phyloP scores from a whole-genome alignment of 202 grass and related monocot species.

The Hordeum pubiflorum region DNA sequence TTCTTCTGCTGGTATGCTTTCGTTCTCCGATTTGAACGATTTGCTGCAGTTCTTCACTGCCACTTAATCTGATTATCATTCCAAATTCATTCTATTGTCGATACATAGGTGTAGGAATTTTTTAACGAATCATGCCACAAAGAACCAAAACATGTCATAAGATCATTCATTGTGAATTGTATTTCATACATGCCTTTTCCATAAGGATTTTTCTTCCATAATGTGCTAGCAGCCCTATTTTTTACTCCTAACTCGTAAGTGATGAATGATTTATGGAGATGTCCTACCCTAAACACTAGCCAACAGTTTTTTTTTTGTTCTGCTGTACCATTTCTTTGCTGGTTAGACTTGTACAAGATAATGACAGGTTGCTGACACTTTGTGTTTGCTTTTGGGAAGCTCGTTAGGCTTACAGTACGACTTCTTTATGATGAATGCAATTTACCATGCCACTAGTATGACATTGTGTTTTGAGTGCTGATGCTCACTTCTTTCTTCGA shows the following conservation, averaged over 20 bases:
- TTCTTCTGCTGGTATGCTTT: conserved; percentile 67
- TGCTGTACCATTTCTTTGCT: background rate
- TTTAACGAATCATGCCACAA: background rate
- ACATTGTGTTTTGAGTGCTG: background rate
- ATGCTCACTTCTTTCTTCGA: conserved; percentile 16
- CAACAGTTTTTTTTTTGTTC: background rate
- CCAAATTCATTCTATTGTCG: background rate
- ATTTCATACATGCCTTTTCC: background rate
- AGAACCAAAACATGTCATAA: background rate
- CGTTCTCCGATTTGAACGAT: too few relatives aligned
- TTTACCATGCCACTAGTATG: background rate
- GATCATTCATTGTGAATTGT: background rate
- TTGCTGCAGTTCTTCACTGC: background rate
- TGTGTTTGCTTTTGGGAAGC: background rate
- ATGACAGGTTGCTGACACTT: background rate
- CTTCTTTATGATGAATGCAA: background rate
- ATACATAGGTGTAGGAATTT: background rate
- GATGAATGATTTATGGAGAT: background rate
- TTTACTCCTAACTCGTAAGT: background rate
- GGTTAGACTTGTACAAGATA: background rate
- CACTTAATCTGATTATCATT: background rate
- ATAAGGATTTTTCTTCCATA: background rate
- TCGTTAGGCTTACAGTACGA: background rate
- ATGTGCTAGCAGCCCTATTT: background rate
- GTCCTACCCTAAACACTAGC: background rate